Evolutionary conservation across 805 yeast species (phyloP).

Genomic region (Nakazawaea pomicola): DNA sequence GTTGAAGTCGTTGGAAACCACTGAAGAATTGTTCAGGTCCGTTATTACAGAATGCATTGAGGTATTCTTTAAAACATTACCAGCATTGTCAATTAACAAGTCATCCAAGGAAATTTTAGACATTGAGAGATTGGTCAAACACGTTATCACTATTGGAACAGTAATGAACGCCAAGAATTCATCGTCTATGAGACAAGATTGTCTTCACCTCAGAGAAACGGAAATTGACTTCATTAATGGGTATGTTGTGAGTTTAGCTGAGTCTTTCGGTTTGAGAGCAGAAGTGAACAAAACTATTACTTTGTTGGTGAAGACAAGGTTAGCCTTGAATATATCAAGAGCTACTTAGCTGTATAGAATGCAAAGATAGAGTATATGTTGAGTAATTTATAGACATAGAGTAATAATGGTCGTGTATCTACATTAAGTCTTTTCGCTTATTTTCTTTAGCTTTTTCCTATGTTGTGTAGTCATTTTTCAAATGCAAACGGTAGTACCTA

Average conservation of each 20-base stretch:
- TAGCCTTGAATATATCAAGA: slow-evolving; percentile 17
- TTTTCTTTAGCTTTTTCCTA: too few species aligned
- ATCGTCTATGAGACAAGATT: slow-evolving; percentile 71
- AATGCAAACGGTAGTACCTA: too few species aligned
- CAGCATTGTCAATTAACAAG: slow-evolving; percentile 24
- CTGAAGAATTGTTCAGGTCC: slow-evolving; percentile 29
- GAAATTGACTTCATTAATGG: slow-evolving; percentile 88
- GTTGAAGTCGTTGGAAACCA: slow-evolving; percentile 37
- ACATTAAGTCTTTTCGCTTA: too few species aligned
- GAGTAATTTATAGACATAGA: too few species aligned
- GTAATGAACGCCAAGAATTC: slow-evolving; percentile 39
- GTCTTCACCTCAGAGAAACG: slow-evolving; percentile 47
- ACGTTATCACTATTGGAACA: slow-evolving; percentile 23
- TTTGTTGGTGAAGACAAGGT: slow-evolving; percentile 37
- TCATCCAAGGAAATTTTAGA: slow-evolving; percentile 28
- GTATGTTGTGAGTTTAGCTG: slow-evolving; percentile 56
- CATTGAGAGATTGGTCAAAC: slow-evolving; percentile 29
- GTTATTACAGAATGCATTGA: slow-evolving; percentile 42
- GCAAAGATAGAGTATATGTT: too few species aligned
- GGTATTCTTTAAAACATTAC: slow-evolving; percentile 31
- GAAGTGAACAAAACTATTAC: slow-evolving; percentile 43
- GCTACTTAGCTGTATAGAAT: too few species aligned
- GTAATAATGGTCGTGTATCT: too few species aligned
- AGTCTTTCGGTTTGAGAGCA: slow-evolving; percentile 35
- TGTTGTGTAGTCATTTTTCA: too few species aligned